Base-by-base conservation (phyloP, 768 basidiomycete genomes). In the Wakefieldia striispora region DNA sequence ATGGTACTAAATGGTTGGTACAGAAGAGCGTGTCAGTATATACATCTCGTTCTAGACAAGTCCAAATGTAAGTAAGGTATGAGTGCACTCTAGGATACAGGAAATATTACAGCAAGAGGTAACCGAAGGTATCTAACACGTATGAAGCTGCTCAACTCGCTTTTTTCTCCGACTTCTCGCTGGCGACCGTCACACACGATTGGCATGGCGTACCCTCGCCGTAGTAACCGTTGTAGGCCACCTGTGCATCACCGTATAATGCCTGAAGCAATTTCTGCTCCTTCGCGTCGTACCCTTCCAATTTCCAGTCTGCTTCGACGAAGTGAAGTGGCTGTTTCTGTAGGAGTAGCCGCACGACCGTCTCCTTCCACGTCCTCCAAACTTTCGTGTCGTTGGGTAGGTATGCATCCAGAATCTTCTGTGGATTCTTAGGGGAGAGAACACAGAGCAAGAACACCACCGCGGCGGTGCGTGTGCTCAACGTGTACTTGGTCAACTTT, bases 331-430 rank as follows among this genome's bases (percentile, higher is more conserved):
- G 56, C 37, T 63, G 54, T 24, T 49, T 53, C 33, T 26, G 16
- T 13, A 39, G 6, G 12, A 68, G 47, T 27, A 53, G 58, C 6
- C 24, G 40, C 31, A 62, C 23, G n/a, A 68, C 16, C 5, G 37
- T 49, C 6, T 40, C 43, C 39, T 66, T 67, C 55, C 60, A 67
- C 11, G 26, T 48, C 33, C n/a, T 64, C 65, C 65, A 67, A 9
- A 62, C 62, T 16, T 47, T 65, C 19, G 65, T 65, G 23, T 65
- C 62, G 19, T 65, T 66, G 1, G 69, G 66, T 16, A 65, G 52
- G 23, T 60, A 39, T 13, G 56, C 57, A 6, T 66, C 12, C 0
- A 66, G 54, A 1, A 65, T 19, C 26, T 56, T 55, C 1, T 1
- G 20, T 3, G 60, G 63, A 2, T 67, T 56, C 20, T 59, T 36